phyloP scores from a whole-genome alignment of 208 protist species.

The Strigomonas culicis region DNA sequence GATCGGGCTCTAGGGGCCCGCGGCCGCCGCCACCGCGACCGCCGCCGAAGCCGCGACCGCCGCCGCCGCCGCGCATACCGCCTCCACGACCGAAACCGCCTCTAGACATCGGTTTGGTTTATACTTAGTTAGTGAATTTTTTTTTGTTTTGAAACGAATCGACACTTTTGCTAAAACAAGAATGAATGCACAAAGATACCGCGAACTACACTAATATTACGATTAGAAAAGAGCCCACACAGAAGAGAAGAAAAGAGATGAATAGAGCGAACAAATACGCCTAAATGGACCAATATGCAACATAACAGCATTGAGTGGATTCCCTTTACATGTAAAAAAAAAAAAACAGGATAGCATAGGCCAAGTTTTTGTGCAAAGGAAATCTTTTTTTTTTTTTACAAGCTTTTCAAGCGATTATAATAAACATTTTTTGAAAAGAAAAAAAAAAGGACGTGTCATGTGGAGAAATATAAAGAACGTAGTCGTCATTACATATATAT shows the following conservation, averaged over 20 bases:
- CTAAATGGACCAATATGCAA: background rate
- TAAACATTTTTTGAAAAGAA: too few species aligned
- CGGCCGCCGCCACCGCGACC: constrained; percentile 52
- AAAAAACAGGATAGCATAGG: constrained; percentile 6
- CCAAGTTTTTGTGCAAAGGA: constrained; percentile 3
- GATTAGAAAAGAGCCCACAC: too few species aligned
- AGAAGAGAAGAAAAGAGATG: background rate
- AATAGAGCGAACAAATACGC: background rate
- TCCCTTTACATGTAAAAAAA: background rate
- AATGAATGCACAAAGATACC: too few species aligned
- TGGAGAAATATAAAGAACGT: too few species aligned
- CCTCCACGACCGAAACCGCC: constrained; percentile 42
- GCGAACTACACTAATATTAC: too few species aligned
- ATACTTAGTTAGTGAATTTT: too few species aligned
- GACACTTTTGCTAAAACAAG: too few species aligned
- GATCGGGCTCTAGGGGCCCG: constrained; percentile 66
- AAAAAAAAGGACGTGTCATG: too few species aligned
- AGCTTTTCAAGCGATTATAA: too few species aligned
- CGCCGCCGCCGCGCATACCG: constrained; percentile 27
- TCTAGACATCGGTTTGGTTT: constrained; percentile 4
- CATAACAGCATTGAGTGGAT: background rate
- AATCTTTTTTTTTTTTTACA: too few species aligned
- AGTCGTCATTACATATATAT: background rate
- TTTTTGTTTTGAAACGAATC: too few species aligned
- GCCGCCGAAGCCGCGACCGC: constrained; percentile 29